Evolutionary conservation across 176 grass and related monocot species (phyloP), one percentile per base, ranked within the genome.

Genomic region (Aegilops umbellulata): DNA sequence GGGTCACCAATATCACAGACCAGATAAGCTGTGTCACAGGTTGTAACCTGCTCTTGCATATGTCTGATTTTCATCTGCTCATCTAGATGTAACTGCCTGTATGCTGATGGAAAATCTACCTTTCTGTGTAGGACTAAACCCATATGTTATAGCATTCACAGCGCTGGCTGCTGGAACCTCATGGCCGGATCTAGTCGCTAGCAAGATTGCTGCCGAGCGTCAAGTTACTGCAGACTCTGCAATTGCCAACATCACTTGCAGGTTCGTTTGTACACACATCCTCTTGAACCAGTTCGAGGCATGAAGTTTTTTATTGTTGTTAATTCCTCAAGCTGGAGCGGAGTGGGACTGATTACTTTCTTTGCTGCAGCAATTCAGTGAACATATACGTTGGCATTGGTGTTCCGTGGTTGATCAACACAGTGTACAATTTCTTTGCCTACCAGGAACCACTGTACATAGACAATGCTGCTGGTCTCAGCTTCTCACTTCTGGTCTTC

Each of bases 201-300:
- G 95, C 82, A 98, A 98, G 86, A 98, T 98, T 80, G 95, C 95
- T 70, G 93, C 95, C 44, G 93, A 98, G 83, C 95, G 95, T 82
- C 95, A 98, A 89, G 34, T 94, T 35, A 98, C 93, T 1, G 95
- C 95, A 47, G 91, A 98, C 88, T 98, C 95, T 67, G 95, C 95
- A 46, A 98, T 98, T 34, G 90, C 95, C 46, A 98, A 98, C 82
- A 98, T 98, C 80, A 98, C 91, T 79, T 98, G 95, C 93, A 98
- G 95, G 95, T 95, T 85, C 11, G 26, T 73, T 57, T 55, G 9
- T 76, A 31, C 49, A 38, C 19, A 39, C 25, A 12, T 76, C 11
- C 77, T 70, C 39, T n/a, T 27, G 61, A 60, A 62, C 69, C n/a
- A 81, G 15, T 38, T 77, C 1, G 9, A 24, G 8, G 8, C 9